Evolutionary conservation across 768 basidiomycete species (phyloP).

Genomic region (Leucogyrophana mollusca): DNA sequence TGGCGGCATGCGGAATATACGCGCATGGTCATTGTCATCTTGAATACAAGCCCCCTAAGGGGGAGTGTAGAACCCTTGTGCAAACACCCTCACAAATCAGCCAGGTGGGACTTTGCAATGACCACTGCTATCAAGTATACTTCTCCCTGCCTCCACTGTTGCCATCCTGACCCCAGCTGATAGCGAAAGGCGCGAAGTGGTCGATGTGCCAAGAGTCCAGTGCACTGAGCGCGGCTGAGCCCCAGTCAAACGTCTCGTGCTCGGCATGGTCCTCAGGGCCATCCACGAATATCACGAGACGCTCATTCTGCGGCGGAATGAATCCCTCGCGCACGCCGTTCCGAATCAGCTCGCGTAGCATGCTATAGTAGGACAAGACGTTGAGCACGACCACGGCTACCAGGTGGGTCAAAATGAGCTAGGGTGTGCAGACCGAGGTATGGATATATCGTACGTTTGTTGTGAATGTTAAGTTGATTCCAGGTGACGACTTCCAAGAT

Average conservation of each 20-base stretch:
- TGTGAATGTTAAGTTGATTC: constrained; percentile 88
- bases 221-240: constrained; percentile 61
- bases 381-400: constrained; percentile 86
- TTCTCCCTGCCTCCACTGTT: no score
- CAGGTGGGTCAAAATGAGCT: neutral
- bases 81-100: neutral
- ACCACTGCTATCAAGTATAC: neutral
- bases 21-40: no score
- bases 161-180: no score
- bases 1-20: no score
- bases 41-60: no score
- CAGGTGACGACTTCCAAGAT: constrained; percentile 90
- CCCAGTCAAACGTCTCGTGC: constrained; percentile 77
- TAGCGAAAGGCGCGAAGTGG: neutral
- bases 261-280: constrained; percentile 52
- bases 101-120: neutral
- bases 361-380: constrained; percentile 78
- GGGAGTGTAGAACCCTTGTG: no score
- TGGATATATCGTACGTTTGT: constrained; percentile 57
- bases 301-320: constrained; percentile 61
- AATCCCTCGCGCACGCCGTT: constrained; percentile 70
- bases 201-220: constrained; percentile 57
- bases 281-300: constrained; percentile 73
- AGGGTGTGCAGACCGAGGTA: no score
- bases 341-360: constrained; percentile 73